These are phyloP conservation scores for Keithomyces neogunnii DNA, from an alignment of 2,329 filamentous ascomycete genomes.

Conservation along the genomic window DNA sequence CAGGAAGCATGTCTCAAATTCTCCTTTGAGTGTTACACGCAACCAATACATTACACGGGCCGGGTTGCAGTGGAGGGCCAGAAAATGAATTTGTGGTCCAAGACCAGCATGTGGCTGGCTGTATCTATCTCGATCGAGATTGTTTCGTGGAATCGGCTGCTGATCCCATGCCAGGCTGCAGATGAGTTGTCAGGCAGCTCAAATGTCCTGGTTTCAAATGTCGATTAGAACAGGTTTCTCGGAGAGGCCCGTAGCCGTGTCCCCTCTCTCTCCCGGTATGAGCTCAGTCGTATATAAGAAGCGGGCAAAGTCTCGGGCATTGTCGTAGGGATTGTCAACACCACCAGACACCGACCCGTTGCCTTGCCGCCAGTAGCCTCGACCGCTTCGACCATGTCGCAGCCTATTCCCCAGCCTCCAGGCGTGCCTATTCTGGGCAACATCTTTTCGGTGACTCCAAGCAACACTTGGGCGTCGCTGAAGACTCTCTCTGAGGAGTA, in stretches of 20 bases:
- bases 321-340: neutral
- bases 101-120: constrained; percentile 2
- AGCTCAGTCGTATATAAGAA: neutral
- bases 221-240: neutral
- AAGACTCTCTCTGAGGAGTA: constrained; percentile 26
- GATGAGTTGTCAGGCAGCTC: neutral
- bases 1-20: neutral
- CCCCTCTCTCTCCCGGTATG: neutral
- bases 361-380: neutral
- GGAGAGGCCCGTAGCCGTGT: too few relatives aligned
- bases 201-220: neutral
- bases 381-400: constrained; percentile 17
- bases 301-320: neutral
- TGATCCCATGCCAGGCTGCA: neutral
- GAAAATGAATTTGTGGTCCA: neutral
- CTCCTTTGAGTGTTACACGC: neutral
- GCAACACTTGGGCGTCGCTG: constrained; percentile 28
- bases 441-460: constrained; percentile 24
- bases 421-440: constrained; percentile 29
- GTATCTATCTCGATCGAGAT: constrained; percentile 1
- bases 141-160: neutral
- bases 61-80: neutral
- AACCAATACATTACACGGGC: neutral
- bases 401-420: constrained; percentile 25
- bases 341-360: neutral